Evolutionary conservation across 1,284 basidiomycete species (phyloP).

Genomic region (Neolentinus lepideus): DNA sequence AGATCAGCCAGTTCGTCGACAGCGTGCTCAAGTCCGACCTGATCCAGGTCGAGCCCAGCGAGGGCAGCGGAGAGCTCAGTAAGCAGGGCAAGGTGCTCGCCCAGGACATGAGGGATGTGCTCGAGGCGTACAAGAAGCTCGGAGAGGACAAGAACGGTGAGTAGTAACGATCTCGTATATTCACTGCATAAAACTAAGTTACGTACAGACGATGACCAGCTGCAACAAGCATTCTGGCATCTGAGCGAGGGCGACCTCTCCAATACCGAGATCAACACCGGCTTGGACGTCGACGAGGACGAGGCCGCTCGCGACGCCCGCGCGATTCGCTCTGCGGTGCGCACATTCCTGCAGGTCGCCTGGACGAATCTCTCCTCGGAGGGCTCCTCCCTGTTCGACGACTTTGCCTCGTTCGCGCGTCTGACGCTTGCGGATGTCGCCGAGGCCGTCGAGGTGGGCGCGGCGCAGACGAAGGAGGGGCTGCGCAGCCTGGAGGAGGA

Average conservation of each 20-base stretch:
- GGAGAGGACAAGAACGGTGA: conserved; percentile 48
- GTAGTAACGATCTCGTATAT: conserved; percentile 6
- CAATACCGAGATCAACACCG: conserved; percentile 22
- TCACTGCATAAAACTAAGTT: not conserved
- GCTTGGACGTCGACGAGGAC: conserved; percentile 28
- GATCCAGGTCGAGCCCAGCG: conserved; percentile 30
- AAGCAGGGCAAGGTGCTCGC: conserved; percentile 44
- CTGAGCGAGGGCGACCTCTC: conserved; percentile 43
- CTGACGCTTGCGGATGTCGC: conserved; percentile 58
- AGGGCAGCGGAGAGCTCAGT: conserved; percentile 36
- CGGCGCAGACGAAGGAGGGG: conserved; percentile 38
- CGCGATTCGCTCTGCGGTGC: conserved; percentile 39
- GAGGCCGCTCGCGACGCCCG: conserved; percentile 41
- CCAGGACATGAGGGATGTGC: conserved; percentile 36
- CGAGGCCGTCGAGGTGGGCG: conserved; percentile 44
- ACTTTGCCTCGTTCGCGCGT: conserved; percentile 56
- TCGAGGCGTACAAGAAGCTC: conserved; percentile 46
- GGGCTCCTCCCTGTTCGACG: conserved; percentile 42
- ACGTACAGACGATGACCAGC: conserved; percentile 44
- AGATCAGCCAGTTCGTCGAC: conserved; percentile 42
- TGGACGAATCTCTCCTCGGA: conserved; percentile 48
- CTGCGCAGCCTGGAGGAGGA: conserved; percentile 47
- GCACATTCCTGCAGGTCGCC: conserved; percentile 39
- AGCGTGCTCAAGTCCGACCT: conserved; percentile 41
- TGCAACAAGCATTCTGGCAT: conserved; percentile 60